phyloP scores from a whole-genome alignment of 495 filamentous ascomycete species.

The Beverwykella pulmonaria region DNA sequence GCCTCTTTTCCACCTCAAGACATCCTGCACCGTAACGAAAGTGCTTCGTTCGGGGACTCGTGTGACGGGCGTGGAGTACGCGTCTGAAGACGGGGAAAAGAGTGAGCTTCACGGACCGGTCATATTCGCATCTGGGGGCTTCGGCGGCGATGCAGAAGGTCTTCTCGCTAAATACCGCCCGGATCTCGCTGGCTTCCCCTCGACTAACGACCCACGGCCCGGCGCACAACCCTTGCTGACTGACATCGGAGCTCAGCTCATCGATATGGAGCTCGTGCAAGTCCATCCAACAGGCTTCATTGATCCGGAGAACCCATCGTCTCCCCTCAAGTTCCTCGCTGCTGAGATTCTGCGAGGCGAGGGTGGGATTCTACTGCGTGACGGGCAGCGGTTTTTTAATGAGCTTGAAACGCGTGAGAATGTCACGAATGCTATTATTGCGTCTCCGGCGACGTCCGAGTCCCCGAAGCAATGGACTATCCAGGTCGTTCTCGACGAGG shows the following conservation, averaged over 20 bases:
- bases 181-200: slow-evolving; percentile 59
- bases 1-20: slow-evolving; percentile 52
- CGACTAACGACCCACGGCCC: slow-evolving; percentile 60
- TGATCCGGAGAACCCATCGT: slow-evolving; percentile 56
- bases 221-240: slow-evolving; percentile 55
- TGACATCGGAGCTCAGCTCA: slow-evolving; percentile 52
- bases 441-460: slow-evolving; percentile 36
- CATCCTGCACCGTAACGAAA: slow-evolving; percentile 50
- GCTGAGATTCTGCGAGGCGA: slow-evolving; percentile 63
- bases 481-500: slow-evolving; percentile 60
- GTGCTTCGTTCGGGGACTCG: slow-evolving; percentile 42
- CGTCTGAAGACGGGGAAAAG: slow-evolving; percentile 30
- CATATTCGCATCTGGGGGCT: slow-evolving; percentile 60
- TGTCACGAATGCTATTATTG: slow-evolving; percentile 54
- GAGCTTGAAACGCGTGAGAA: slow-evolving; percentile 59
- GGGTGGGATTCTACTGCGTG: slow-evolving; percentile 56
- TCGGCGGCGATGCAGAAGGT: slow-evolving; percentile 60
- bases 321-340: slow-evolving; percentile 60
- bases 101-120: slow-evolving; percentile 54
- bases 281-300: slow-evolving; percentile 73
- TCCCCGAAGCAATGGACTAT: slow-evolving; percentile 56
- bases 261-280: slow-evolving; percentile 63
- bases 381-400: slow-evolving; percentile 58
- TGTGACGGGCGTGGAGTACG: slow-evolving; percentile 39
- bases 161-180: slow-evolving; percentile 57